Evolutionary conservation across 768 basidiomycete species (phyloP).

Genomic region (Mycena leptocephala): DNA sequence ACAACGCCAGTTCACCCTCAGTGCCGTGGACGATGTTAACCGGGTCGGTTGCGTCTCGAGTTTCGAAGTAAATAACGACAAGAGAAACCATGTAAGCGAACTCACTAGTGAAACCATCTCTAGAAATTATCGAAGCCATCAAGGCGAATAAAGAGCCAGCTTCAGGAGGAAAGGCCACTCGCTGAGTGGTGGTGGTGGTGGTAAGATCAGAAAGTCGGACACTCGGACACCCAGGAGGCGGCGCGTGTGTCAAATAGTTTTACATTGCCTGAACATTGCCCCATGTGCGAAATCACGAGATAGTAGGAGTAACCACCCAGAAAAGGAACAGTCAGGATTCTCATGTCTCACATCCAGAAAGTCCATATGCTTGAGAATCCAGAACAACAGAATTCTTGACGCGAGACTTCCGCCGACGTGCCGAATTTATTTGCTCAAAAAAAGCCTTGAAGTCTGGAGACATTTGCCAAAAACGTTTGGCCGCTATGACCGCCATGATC

Average conservation of each 20-base stretch:
- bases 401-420: too few species aligned
- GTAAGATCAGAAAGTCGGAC: neutral
- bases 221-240: too few species aligned
- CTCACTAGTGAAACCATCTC: conserved; percentile 18
- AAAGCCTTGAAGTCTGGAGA: too few species aligned
- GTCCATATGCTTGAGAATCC: too few species aligned
- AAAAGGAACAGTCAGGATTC: too few species aligned
- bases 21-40: conserved; percentile 30
- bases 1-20: conserved; percentile 1
- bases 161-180: conserved; percentile 29
- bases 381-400: too few species aligned
- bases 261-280: neutral
- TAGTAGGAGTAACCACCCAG: too few species aligned
- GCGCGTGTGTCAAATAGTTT: too few species aligned
- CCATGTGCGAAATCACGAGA: neutral
- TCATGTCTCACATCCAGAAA: too few species aligned
- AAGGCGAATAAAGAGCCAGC: conserved; percentile 28
- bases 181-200: conserved; percentile 31
- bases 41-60: neutral
- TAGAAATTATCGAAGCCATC: conserved; percentile 17
- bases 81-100: neutral
- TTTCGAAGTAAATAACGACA: neutral
- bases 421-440: too few species aligned
- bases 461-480: too few species aligned
- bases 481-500: too few species aligned